phyloP scores from a whole-genome alignment of 2,329 filamentous ascomycete genomes.

The Fusarium sp. region DNA sequence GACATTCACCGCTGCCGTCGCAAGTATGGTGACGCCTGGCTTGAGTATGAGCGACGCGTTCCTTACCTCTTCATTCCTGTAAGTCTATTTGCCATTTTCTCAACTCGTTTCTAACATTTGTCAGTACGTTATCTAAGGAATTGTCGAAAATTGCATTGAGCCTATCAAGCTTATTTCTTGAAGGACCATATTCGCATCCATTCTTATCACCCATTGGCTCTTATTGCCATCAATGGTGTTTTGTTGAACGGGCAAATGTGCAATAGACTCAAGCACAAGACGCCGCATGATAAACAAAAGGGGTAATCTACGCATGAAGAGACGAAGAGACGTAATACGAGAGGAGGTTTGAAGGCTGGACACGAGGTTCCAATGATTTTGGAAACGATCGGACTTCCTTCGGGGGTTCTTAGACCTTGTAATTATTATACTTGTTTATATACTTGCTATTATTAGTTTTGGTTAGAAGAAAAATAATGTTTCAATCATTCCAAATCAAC shows the following conservation, averaged over 20 bases:
- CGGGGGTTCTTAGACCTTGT: constrained; percentile 6
- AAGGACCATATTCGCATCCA: background rate
- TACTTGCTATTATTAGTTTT: background rate
- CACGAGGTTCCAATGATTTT: background rate
- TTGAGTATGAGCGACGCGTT: constrained; percentile 80
- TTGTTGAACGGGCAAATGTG: background rate
- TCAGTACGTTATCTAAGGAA: constrained; percentile 57
- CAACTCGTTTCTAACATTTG: constrained; percentile 23
- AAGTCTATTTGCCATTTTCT: constrained; percentile 4
- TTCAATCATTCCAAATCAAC: background rate
- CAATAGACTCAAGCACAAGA: background rate
- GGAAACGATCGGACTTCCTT: background rate
- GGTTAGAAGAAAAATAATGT: background rate
- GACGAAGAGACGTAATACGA: constrained; percentile 28
- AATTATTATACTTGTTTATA: constrained; percentile 22
- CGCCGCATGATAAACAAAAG: constrained; percentile 5
- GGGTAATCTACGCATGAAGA: constrained; percentile 13
- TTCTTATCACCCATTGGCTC: constrained; percentile 6
- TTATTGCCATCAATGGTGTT: background rate
- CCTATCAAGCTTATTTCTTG: background rate
- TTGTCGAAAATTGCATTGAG: background rate
- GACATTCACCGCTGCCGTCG: constrained; percentile 81
- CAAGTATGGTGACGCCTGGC: constrained; percentile 87
- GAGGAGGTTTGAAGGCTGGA: background rate
- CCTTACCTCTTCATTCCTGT: constrained; percentile 87